Percentiles rank a stretch among this genome's conserved stretches.
Evolutionary conservation across 2,329 filamentous ascomycete genomes (phyloP).

Genomic region (Annulohypoxylon truncatum): DNA sequence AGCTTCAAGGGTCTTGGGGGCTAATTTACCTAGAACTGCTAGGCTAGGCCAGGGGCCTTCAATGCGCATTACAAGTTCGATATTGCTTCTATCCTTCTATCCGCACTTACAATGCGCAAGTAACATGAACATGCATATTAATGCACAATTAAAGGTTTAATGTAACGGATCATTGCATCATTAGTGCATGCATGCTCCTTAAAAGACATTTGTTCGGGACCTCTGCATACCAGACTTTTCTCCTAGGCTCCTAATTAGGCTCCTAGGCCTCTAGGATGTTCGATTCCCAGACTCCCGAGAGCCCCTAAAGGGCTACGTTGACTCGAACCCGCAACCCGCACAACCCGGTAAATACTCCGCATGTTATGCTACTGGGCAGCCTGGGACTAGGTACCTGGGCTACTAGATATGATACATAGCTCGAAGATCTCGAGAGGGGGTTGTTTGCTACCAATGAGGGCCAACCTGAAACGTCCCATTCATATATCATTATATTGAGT

Average conservation of each 20-base stretch:
- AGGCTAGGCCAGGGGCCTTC: not conserved
- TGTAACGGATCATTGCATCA: constrained; percentile 26
- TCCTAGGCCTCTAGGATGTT: not conserved
- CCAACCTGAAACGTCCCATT: constrained; percentile 29
- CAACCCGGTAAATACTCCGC: constrained; percentile 12
- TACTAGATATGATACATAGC: constrained; percentile 4
- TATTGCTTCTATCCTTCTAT: constrained; percentile 1
- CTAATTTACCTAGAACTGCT: not conserved
- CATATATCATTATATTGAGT: constrained; percentile 21
- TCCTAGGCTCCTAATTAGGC: not conserved
- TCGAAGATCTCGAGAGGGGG: constrained; percentile 13
- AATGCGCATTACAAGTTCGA: not conserved
- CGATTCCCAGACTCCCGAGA: not conserved
- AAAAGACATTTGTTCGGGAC: constrained; percentile 1
- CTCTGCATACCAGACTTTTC: constrained; percentile 17
- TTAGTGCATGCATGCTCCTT: constrained; percentile 15
- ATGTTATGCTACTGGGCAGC: not conserved
- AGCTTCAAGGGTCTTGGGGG: constrained; percentile 13
- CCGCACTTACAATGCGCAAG: not conserved
- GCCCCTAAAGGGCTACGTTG: not conserved
- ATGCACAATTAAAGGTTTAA: constrained; percentile 4
- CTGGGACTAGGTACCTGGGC: not conserved
- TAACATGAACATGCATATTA: not conserved
- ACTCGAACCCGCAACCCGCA: not conserved
- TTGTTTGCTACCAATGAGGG: constrained; percentile 26